Evolutionary conservation across 768 basidiomycete species (phyloP), one percentile per base, ranked within the genome.

Genomic region (Pleurotus djamor): DNA sequence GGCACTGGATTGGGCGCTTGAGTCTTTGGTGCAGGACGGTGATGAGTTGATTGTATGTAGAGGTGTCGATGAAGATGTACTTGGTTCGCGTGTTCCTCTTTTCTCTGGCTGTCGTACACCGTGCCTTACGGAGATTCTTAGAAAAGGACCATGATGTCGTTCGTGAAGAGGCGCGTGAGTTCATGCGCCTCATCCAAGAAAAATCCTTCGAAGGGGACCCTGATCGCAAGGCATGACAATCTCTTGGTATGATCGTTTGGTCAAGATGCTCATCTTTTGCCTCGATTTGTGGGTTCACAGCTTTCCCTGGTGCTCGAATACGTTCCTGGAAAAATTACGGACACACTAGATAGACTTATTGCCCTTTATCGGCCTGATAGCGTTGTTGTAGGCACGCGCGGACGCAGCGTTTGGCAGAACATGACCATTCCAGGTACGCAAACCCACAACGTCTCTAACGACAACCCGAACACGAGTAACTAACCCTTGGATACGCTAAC

Each of bases 31-130:
- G 6, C 89, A 92, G 71, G 90, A 92, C 58, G 92, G 92, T 1
- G 96, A 98, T 69, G 96, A 98, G 73, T 75, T 98, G 17, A 87
- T 99, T 59, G 89, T 98, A 7, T 91, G 92, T 59, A 79, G 96
- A 38, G 96, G 96, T 0, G 84, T 96, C 12, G 94, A 96, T 62
- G 84, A 91, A 61, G 95, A 94, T 37, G 91, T 89, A 36, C 74
- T 93, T 32, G 89, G 92, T 93, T 61, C 36, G 84, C 68, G 34
- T 38, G 44, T 50, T 9, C 5, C 44, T 51, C 4, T 47, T 44
- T 21, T 36, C 4, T 17, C 50, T 36, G 47, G 45, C 34, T 34
- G 13, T 28, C 36, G 32, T 17, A 43, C 32, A 56, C 44, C 36
- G 35, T 51, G 48, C 49, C 59, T 21, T 1, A 35, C 64, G 87